Conservation (phyloP, 805 yeast genomes). For the Candida odintsovae region DNA sequence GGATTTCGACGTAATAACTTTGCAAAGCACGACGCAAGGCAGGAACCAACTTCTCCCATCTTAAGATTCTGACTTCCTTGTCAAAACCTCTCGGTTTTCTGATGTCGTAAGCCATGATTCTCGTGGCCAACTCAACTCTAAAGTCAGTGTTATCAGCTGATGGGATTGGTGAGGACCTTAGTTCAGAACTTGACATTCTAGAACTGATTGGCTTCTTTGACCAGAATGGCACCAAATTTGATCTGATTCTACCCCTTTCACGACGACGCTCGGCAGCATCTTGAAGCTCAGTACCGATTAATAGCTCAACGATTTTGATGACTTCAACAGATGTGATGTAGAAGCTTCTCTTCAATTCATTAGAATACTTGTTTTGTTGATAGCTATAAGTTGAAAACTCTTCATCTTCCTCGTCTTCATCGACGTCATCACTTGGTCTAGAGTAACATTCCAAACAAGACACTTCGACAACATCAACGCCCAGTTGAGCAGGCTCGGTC, state of each 20-base stretch:
- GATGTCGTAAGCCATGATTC: constrained; percentile 58
- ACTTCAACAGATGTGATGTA: constrained; percentile 67
- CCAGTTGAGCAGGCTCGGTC: constrained; percentile 32
- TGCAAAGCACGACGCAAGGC: constrained; percentile 60
- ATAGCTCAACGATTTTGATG: constrained; percentile 54
- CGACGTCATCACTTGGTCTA: constrained; percentile 26
- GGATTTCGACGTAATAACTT: constrained; percentile 58
- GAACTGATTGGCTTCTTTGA: constrained; percentile 52
- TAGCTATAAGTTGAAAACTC: neutral
- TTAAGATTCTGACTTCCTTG: constrained; percentile 57
- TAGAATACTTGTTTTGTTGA: constrained; percentile 23
- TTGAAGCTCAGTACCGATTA: constrained; percentile 44
- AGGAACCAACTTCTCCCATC: constrained; percentile 54
- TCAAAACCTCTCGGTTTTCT: constrained; percentile 66
- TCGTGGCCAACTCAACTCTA: constrained; percentile 50
- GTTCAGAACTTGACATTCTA: constrained; percentile 15
- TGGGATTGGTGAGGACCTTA: constrained; percentile 15
- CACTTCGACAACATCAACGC: constrained; percentile 50
- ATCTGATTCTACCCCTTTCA: constrained; percentile 62
- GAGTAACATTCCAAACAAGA: constrained; percentile 48
- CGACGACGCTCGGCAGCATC: constrained; percentile 49
- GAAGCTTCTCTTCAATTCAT: constrained; percentile 14
- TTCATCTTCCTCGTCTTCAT: constrained; percentile 22
- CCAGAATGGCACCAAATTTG: constrained; percentile 66
- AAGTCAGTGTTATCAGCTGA: constrained; percentile 26